Base-by-base conservation (phyloP, 208 protist species). In the Wallacemonas sp. region DNA sequence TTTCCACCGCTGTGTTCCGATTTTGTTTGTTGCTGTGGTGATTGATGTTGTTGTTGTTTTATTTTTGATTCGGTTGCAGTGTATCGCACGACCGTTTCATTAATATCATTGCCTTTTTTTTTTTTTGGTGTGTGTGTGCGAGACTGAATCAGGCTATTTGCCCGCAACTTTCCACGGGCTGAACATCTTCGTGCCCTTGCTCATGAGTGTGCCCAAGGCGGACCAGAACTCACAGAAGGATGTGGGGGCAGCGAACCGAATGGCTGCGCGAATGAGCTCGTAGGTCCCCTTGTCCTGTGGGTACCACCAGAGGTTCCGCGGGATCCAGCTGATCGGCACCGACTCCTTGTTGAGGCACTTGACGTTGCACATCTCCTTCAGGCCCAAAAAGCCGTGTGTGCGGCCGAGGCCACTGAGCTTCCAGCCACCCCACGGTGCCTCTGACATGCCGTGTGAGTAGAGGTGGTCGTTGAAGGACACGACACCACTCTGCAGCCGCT, bases 401-500 rank as follows among this genome's bases (percentile, higher is more conserved):
- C 85, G 80, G 27, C 92, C 94, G 34, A 95, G 73, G 2, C 94
- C 94, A 58, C 75, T 89, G 32, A 88, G 76, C 71, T 98, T 98
- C 76, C 78, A 89, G 27, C 92, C 94, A 41, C 94, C 94, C 82
- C 92, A 98, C 41, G 94, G 94, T 12, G 81, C 61, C 67, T 86
- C 76, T 9, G 83, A 52, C 84, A 92, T 89, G 27, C 76, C 78
- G 63, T 83, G 80, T 9, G 81, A 65, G 62, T 81, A 83, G 34
- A 92, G 67, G 65, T 88, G 83, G 54, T 92, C 87, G 74, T 96
- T 96, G 63, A 96, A 80, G 52, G 69, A 92, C 27, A 94, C 86
- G 1, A 96, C 83, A 30, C 92, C 94, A 62, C 81, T 85, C 39
- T 96, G 64, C 32, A 96, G 70, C 27, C 61, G 61, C 26, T 65